Percentiles rank a stretch among this genome's conserved stretches.
Evolutionary conservation across 1,139 yeast species (phyloP).

Genomic region (Nakaseomyces bracarensis): DNA sequence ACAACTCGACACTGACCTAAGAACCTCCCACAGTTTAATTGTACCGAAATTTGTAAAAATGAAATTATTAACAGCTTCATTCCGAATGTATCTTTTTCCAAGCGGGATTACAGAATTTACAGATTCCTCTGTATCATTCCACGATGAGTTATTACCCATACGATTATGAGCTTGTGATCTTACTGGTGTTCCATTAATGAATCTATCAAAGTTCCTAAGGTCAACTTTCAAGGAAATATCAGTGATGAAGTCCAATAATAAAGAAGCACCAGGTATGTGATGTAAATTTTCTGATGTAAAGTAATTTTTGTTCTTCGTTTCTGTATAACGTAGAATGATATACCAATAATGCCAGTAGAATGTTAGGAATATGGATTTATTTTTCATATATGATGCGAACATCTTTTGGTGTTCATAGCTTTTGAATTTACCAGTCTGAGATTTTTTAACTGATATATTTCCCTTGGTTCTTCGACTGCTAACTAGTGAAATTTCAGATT

Average conservation of each 20-base stretch:
- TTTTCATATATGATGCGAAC: slow-evolving; percentile 28
- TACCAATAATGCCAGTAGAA: slow-evolving; percentile 32
- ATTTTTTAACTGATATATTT: neutral
- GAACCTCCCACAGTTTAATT: slow-evolving; percentile 25
- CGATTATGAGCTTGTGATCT: slow-evolving; percentile 8
- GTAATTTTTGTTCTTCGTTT: slow-evolving; percentile 4
- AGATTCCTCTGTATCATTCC: neutral
- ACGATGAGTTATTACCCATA: slow-evolving; percentile 9
- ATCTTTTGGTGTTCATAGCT: slow-evolving; percentile 14
- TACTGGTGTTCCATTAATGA: slow-evolving; percentile 10
- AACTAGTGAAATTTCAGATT: slow-evolving; percentile 11
- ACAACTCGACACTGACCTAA: slow-evolving; percentile 11
- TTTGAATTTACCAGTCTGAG: neutral
- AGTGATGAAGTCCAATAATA: slow-evolving; percentile 12
- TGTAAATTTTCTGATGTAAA: slow-evolving; percentile 7
- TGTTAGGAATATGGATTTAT: slow-evolving; percentile 23
- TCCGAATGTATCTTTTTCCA: neutral
- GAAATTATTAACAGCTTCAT: slow-evolving; percentile 15
- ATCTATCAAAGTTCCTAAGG: slow-evolving; percentile 4
- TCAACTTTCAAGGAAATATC: slow-evolving; percentile 4
- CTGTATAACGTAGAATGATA: slow-evolving; percentile 16
- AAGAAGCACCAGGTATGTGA: slow-evolving; percentile 18
- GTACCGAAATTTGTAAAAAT: slow-evolving; percentile 22
- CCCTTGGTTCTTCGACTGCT: slow-evolving; percentile 4
- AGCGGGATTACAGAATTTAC: neutral